A percentile compares a stretch with the other conserved stretches of the same genome.
Conservation (phyloP, 2,329 filamentous ascomycete species). For the Cercospora sp. region DNA sequence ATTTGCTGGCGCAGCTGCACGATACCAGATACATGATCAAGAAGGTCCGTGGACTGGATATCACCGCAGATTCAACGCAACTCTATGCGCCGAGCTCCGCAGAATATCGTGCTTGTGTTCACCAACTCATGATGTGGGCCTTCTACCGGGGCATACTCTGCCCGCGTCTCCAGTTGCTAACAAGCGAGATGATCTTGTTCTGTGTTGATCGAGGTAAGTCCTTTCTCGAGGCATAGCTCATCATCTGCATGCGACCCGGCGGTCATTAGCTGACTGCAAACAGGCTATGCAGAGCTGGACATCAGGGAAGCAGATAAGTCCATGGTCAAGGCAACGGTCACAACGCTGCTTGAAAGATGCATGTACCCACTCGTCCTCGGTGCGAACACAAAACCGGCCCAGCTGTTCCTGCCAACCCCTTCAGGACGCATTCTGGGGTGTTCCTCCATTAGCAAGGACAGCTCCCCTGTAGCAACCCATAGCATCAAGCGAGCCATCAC, state of each 20-base stretch:
- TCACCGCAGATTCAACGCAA: neutral
- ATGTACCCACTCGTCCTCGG: conserved; percentile 10
- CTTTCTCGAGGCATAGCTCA: neutral
- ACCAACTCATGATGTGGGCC: conserved; percentile 8
- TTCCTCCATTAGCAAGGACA: conserved; percentile 5
- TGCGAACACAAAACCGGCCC: neutral
- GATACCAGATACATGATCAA: conserved; percentile 7
- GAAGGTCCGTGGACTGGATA: conserved; percentile 1
- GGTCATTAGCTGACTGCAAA: neutral
- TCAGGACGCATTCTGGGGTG: conserved; percentile 7
- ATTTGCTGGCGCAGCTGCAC: conserved; percentile 8
- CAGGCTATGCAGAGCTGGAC: neutral
- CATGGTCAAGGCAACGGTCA: neutral
- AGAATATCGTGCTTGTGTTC: conserved; percentile 5
- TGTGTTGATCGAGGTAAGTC: conserved; percentile 2
- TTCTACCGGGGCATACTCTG: conserved; percentile 6
- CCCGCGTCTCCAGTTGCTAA: neutral
- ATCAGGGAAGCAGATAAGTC: neutral
- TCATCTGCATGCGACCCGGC: neutral
- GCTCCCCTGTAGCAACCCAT: neutral
- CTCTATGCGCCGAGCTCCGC: conserved; percentile 3
- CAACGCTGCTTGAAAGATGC: conserved; percentile 8
- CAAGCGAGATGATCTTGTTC: conserved; percentile 6
- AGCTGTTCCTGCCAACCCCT: conserved; percentile 3
- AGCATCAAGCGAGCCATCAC: conserved; percentile 8